Conservation (phyloP, 345 rosid genomes). For the Salix udensis region DNA sequence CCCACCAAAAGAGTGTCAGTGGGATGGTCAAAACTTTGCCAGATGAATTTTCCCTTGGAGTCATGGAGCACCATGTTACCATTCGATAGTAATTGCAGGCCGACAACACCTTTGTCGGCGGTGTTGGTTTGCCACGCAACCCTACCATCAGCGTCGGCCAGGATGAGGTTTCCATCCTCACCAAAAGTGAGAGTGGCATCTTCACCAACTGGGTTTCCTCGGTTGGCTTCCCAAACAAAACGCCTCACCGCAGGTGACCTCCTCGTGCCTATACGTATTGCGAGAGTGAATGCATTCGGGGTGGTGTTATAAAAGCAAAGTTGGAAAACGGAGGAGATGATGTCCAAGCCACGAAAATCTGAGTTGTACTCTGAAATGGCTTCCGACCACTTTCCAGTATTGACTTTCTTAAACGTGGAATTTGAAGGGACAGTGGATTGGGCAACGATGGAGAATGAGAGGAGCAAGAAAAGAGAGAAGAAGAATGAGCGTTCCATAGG, state of each 20-base stretch:
- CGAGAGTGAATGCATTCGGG: slow-evolving; percentile 52
- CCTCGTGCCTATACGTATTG: slow-evolving; percentile 41
- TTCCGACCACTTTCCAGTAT: slow-evolving; percentile 38
- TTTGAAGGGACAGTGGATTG: slow-evolving; percentile 38
- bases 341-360: slow-evolving; percentile 23
- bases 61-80: slow-evolving; percentile 19
- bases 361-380: slow-evolving; percentile 35
- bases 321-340: slow-evolving; percentile 37
- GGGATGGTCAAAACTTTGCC: slow-evolving; percentile 42
- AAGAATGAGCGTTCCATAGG: slow-evolving; percentile 6
- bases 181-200: slow-evolving; percentile 30
- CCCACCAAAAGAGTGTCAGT: slow-evolving; percentile 47
- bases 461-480: slow-evolving; percentile 4
- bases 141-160: slow-evolving; percentile 24
- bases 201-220: slow-evolving; percentile 24
- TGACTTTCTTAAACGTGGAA: slow-evolving; percentile 31
- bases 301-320: slow-evolving; percentile 63
- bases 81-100: not conserved
- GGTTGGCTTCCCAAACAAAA: slow-evolving; percentile 47
- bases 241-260: slow-evolving; percentile 35
- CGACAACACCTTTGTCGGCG: slow-evolving; percentile 29
- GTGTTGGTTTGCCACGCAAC: slow-evolving; percentile 38
- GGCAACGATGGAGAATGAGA: slow-evolving; percentile 14
- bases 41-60: slow-evolving; percentile 9
- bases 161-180: slow-evolving; percentile 30